Evolutionary conservation across 768 basidiomycete genomes (phyloP), one percentile per base, ranked within the genome.

Genomic region (Suillus placidus): DNA sequence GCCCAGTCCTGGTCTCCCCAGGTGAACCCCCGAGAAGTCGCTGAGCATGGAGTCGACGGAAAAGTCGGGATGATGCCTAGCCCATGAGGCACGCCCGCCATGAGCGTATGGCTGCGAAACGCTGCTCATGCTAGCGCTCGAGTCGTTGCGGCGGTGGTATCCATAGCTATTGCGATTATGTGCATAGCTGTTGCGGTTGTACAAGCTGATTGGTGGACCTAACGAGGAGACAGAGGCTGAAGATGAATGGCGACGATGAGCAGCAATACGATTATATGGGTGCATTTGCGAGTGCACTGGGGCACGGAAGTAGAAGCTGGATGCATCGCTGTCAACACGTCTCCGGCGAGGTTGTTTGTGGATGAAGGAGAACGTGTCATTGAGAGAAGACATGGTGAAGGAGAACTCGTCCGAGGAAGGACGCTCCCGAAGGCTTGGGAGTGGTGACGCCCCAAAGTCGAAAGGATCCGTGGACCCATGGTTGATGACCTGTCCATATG

Each of bases 321-420:
- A 92, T 0, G 88, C 84, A 69, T 93, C 91, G 63, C 90, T 92
- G 35, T 90, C 91, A 14, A 91, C 86, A 12, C 91, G 84, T 51
- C 74, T 79, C 38, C 84, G 82, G 32, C 74, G 80, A 2, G 73
- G 73, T 61, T 77, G 76, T 30, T 70, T 69, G 60, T 73, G 76
- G 34, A 83, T 72, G 80, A 90, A 93, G 0, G 86, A 86, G 74
- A 93, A 93, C 0, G 91, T 92, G 65, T 93, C 91, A 45, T 92
- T 91, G 8, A 91, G 80, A 1, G 80, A 73, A 6, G 82, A 82
- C 78, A 85, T 83, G 1, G 87, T 84, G 66, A 85, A 82, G 0
- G 84, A 85, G 67, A 88, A 80, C 49, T 89, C 83, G 67, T 88
- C 87, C 0, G 87, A 88, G 0, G 82, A 82, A 0, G 88, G 88